These are phyloP conservation scores for Ogataea pignaliae DNA, from an alignment of 805 yeast species.

Conservation along the genomic window DNA sequence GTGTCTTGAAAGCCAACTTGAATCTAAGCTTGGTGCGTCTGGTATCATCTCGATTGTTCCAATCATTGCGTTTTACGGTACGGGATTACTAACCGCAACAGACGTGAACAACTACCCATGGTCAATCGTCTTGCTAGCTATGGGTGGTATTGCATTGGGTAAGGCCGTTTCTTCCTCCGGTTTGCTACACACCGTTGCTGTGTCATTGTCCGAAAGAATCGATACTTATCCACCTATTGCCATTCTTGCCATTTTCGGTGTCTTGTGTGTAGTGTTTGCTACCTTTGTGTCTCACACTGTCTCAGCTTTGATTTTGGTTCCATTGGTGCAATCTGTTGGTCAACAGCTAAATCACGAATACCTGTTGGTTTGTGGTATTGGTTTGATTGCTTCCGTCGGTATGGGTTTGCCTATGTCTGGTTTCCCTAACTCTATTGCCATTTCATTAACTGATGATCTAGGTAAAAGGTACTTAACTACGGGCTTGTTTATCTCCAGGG, in stretches of 20 bases:
- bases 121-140: constrained; percentile 50
- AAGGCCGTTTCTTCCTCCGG: constrained; percentile 48
- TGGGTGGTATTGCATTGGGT: constrained; percentile 54
- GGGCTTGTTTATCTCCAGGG: constrained; percentile 45
- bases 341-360: constrained; percentile 41
- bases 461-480: constrained; percentile 49
- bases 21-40: constrained; percentile 41
- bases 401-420: constrained; percentile 50
- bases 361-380: constrained; percentile 44
- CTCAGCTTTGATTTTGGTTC: constrained; percentile 48
- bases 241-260: constrained; percentile 43
- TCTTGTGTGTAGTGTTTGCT: constrained; percentile 46
- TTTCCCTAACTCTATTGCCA: constrained; percentile 54
- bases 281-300: constrained; percentile 54
- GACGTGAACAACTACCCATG: constrained; percentile 51
- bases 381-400: constrained; percentile 49
- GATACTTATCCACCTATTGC: constrained; percentile 40
- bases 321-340: constrained; percentile 48
- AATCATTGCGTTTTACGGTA: constrained; percentile 44
- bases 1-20: constrained; percentile 42
- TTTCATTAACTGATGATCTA: constrained; percentile 50
- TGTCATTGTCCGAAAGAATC: constrained; percentile 38
- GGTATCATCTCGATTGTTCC: constrained; percentile 48
- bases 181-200: constrained; percentile 41
- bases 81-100: constrained; percentile 42